A percentile compares a stretch with the other conserved stretches of the same genome.
These are phyloP conservation scores for Lachnellula willkommii DNA, from an alignment of 2,329 filamentous ascomycete species.

Conservation along the genomic window DNA sequence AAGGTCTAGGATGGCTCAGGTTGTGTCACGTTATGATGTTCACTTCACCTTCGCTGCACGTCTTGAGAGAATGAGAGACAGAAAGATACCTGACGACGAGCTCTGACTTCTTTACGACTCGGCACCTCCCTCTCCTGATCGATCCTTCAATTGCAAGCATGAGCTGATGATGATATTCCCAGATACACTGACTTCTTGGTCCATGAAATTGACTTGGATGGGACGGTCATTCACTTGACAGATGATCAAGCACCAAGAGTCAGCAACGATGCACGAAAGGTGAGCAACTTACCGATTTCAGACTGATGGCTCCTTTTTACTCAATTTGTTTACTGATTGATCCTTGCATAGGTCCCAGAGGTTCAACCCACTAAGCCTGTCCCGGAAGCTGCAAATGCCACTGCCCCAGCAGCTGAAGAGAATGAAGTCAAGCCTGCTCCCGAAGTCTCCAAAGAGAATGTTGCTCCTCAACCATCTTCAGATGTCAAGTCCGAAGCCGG, in stretches of 20 bases:
- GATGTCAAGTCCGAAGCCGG: not conserved
- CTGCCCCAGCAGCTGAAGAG: not conserved
- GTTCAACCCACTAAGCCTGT: not conserved
- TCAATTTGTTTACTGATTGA: not conserved
- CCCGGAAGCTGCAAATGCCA: not conserved
- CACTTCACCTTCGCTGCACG: too few relatives aligned
- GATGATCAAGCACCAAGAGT: conserved; percentile 28
- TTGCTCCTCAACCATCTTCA: not conserved
- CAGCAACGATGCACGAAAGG: conserved; percentile 7
- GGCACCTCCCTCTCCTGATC: too few relatives aligned
- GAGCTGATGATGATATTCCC: conserved; percentile 1
- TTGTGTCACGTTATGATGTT: too few relatives aligned
- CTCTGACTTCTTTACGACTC: not conserved
- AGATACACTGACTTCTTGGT: conserved; percentile 72
- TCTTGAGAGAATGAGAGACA: too few relatives aligned
- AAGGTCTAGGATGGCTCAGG: not conserved
- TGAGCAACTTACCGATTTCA: conserved; percentile 2
- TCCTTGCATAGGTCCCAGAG: not conserved
- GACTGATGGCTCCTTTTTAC: not conserved
- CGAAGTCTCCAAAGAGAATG: not conserved
- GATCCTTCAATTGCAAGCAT: not conserved
- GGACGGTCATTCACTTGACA: conserved; percentile 57
- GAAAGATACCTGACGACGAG: not conserved
- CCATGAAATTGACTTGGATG: conserved; percentile 62
- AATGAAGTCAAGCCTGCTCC: not conserved